Evolutionary conservation across 1,284 basidiomycete genomes (phyloP).

Genomic region (Golubevia pallescens): DNA sequence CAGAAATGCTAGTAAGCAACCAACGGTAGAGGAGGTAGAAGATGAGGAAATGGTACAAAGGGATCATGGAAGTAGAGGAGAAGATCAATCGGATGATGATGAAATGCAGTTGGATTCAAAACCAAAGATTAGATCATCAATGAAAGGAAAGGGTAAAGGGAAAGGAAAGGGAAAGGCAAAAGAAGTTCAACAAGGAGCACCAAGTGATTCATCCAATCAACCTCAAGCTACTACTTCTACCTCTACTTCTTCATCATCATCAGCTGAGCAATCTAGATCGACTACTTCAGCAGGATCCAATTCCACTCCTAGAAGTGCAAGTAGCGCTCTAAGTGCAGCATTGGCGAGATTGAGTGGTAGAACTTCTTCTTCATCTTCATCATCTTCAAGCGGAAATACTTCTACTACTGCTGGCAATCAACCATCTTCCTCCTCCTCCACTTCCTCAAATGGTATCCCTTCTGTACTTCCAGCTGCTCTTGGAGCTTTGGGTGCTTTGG

Average conservation of each 20-base stretch:
- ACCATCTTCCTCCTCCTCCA: not conserved
- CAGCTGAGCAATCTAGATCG: not conserved
- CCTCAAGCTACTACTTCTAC: not conserved
- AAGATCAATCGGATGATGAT: not conserved
- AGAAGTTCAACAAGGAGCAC: not conserved
- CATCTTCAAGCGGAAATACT: not conserved
- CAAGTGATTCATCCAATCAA: not conserved
- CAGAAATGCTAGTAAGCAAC: not conserved
- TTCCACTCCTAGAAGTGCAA: not conserved
- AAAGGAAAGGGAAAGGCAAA: not conserved
- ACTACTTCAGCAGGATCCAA: not conserved
- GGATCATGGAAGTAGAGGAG: not conserved
- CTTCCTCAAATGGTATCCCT: not conserved
- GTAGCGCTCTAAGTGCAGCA: not conserved
- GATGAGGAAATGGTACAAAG: not conserved
- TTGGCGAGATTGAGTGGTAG: not conserved
- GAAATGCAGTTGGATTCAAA: not conserved
- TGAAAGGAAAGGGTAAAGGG: not conserved
- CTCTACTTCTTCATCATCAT: no score
- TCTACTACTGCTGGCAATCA: not conserved
- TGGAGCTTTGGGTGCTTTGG: not conserved
- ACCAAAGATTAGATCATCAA: not conserved
- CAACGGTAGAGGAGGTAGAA: not conserved
- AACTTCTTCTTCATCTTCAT: not conserved
- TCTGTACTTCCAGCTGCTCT: not conserved